Evolutionary conservation across 1,139 yeast genomes (phyloP).

Genomic region (Geotrichum carabidarum): DNA sequence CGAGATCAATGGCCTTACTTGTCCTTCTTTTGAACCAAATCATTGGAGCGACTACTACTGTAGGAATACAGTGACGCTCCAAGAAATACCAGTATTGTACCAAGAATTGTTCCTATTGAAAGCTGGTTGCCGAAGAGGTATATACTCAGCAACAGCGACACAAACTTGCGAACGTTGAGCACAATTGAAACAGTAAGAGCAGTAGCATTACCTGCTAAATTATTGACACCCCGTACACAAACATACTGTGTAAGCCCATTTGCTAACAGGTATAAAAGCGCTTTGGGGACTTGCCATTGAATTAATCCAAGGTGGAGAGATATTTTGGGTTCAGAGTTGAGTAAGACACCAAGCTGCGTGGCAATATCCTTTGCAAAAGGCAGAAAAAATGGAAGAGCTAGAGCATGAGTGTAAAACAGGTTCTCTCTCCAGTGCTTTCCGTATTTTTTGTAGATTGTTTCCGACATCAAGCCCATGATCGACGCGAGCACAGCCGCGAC

Average conservation of each 20-base stretch:
- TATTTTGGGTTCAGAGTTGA: conserved; percentile 23
- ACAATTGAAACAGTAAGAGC: conserved; percentile 61
- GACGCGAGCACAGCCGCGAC: conserved; percentile 50
- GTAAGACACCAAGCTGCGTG: conserved; percentile 18
- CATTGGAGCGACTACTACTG: conserved; percentile 11
- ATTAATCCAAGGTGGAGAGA: not conserved
- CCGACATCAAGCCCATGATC: conserved; percentile 53
- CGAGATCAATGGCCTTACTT: not conserved
- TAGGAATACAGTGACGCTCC: conserved; percentile 50
- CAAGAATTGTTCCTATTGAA: conserved; percentile 41
- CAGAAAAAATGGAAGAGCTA: conserved; percentile 53
- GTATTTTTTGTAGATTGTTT: conserved; percentile 45
- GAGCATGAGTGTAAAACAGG: conserved; percentile 55
- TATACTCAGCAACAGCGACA: conserved; percentile 53
- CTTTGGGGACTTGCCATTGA: conserved; percentile 1
- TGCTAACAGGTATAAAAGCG: conserved; percentile 27
- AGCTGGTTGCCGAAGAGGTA: conserved; percentile 46
- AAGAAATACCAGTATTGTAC: conserved; percentile 47
- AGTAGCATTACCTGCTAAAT: conserved; percentile 51
- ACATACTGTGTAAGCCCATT: conserved; percentile 59
- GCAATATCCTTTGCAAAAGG: conserved; percentile 34
- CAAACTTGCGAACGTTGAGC: conserved; percentile 55
- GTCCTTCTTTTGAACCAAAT: not conserved
- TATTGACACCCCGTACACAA: conserved; percentile 65
- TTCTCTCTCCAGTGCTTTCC: conserved; percentile 61